Evolutionary conservation across 148 eudicot genomes (phyloP).

Genomic region (Polygonum aviculare): DNA sequence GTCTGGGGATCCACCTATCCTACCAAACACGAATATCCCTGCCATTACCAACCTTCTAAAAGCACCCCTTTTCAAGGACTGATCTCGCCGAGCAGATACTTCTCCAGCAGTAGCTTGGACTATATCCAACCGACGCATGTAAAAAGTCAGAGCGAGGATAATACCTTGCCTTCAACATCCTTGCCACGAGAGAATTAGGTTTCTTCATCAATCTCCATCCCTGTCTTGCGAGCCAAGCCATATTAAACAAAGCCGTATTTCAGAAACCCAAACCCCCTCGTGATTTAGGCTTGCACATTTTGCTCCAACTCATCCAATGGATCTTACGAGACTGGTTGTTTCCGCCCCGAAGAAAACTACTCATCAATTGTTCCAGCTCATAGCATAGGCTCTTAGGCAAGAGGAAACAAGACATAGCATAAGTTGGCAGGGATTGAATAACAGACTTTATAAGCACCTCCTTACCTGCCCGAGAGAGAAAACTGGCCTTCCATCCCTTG

Average conservation of each 20-base stretch:
- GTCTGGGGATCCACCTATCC: not conserved
- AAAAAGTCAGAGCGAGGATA: not conserved
- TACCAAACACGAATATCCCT: not conserved
- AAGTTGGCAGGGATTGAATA: not conserved
- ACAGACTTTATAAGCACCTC: not conserved
- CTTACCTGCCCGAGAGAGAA: not conserved
- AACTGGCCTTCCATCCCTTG: not conserved
- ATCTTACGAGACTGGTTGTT: not conserved
- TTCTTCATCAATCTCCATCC: not conserved
- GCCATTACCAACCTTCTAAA: not conserved
- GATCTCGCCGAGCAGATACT: not conserved
- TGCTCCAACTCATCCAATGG: not conserved
- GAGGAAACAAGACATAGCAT: not conserved
- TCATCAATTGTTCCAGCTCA: not conserved
- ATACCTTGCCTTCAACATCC: not conserved
- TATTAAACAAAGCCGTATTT: not conserved
- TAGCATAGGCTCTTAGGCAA: not conserved
- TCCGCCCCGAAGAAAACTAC: not conserved
- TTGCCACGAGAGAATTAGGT: not conserved
- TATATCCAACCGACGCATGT: not conserved
- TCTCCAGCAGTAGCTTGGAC: conserved; percentile 1
- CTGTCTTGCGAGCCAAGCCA: not conserved
- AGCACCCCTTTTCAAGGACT: not conserved
- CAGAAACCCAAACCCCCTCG: not conserved
- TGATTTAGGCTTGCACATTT: not conserved